These are phyloP conservation scores for Neurospora pannonica DNA, from an alignment of 495 filamentous ascomycete genomes.

Conservation along the genomic window DNA sequence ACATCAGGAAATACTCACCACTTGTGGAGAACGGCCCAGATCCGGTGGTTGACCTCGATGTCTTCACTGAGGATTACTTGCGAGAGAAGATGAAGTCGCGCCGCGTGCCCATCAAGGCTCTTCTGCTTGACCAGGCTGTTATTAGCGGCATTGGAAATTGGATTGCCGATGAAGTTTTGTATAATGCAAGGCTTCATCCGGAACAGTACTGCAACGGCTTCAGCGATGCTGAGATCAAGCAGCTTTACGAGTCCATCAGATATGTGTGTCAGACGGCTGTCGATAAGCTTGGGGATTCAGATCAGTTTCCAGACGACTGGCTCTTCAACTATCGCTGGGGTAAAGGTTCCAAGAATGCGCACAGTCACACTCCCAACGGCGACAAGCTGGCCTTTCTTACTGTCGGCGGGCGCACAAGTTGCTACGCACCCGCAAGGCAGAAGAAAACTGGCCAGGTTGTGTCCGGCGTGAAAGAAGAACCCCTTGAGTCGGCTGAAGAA, in stretches of 20 bases:
- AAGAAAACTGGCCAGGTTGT: constrained; percentile 51
- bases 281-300: constrained; percentile 69
- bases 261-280: constrained; percentile 73
- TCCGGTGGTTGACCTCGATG: constrained; percentile 72
- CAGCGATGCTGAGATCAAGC: constrained; percentile 56
- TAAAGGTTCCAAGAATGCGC: constrained; percentile 71
- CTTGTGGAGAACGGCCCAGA: constrained; percentile 89
- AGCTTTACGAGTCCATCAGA: constrained; percentile 62
- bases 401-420: constrained; percentile 83
- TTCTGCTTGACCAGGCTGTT: constrained; percentile 79
- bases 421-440: constrained; percentile 74
- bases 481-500: constrained; percentile 15
- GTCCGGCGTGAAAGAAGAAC: constrained; percentile 27
- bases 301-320: constrained; percentile 82
- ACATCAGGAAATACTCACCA: constrained; percentile 69
- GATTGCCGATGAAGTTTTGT: constrained; percentile 91
- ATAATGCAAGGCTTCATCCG: constrained; percentile 78
- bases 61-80: constrained; percentile 66
- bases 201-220: constrained; percentile 87
- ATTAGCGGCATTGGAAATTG: constrained; percentile 94
- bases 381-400: constrained; percentile 74
- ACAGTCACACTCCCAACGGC: constrained; percentile 63
- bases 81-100: constrained; percentile 57
- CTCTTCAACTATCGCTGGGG: constrained; percentile 86
- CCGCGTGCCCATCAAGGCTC: constrained; percentile 74